phyloP scores from a whole-genome alignment of 2,329 filamentous ascomycete species.

The Endothia cerciana region DNA sequence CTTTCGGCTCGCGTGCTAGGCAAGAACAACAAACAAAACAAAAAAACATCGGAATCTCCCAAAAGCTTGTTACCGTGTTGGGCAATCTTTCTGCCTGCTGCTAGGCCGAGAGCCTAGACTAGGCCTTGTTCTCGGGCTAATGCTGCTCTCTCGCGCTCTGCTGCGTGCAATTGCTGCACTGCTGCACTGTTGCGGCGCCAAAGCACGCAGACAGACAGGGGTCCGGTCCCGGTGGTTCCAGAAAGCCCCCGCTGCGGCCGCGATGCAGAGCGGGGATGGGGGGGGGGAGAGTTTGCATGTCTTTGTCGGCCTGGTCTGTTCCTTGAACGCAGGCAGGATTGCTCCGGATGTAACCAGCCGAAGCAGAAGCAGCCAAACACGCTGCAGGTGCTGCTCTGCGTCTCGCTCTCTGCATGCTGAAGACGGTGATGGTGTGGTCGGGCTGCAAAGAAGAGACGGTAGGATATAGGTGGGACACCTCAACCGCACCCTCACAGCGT shows the following conservation, averaged over 20 bases:
- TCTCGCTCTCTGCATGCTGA: background rate
- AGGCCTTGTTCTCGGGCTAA: background rate
- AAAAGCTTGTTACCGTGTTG: background rate
- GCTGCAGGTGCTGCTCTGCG: background rate
- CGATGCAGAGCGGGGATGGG: background rate
- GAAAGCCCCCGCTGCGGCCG: background rate
- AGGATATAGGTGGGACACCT: background rate
- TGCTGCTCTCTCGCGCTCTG: background rate
- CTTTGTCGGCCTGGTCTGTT: background rate
- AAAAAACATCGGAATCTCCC: background rate
- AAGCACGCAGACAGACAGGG: background rate
- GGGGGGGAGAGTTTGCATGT: background rate
- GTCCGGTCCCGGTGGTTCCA: background rate
- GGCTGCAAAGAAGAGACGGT: background rate
- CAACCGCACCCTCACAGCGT: background rate
- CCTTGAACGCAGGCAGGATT: background rate
- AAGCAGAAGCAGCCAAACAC: slow-evolving; percentile 3
- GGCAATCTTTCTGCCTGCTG: background rate
- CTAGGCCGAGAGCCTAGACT: background rate
- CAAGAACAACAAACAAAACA: no score
- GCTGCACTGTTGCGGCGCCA: background rate
- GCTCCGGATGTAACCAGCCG: slow-evolving; percentile 9
- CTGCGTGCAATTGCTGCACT: slow-evolving; percentile 2
- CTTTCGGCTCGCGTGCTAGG: background rate
- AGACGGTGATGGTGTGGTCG: background rate